These are phyloP conservation scores for Phoma herbarum DNA, from an alignment of 2,329 filamentous ascomycete species.

Conservation along the genomic window DNA sequence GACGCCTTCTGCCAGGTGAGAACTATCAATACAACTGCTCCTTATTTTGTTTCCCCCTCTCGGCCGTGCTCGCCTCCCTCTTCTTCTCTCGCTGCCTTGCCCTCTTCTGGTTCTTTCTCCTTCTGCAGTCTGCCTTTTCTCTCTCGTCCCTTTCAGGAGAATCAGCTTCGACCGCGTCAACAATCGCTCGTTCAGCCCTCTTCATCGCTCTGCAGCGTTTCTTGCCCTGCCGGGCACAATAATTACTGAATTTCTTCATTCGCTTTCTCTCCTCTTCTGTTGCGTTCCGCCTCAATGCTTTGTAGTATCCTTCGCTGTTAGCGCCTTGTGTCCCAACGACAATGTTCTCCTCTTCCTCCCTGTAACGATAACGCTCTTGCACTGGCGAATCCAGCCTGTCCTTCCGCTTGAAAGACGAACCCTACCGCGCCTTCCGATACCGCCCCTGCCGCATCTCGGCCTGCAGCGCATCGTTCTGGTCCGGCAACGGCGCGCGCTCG, in stretches of 20 bases:
- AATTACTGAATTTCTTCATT: background rate
- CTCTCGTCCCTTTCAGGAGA: background rate
- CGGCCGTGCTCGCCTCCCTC: background rate
- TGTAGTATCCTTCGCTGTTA: background rate
- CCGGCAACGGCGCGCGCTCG: conserved; percentile 74
- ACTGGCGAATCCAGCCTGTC: background rate
- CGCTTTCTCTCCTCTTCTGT: background rate
- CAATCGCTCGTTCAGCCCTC: background rate
- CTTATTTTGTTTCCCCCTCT: background rate
- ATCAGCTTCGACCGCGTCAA: background rate
- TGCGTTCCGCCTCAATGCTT: background rate
- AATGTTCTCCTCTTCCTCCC: background rate
- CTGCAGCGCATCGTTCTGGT: conserved; percentile 82
- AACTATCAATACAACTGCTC: background rate
- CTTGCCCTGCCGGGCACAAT: background rate
- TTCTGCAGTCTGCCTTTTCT: too few species aligned
- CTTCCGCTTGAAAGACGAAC: background rate
- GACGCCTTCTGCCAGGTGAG: too few species aligned
- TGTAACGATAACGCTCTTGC: background rate
- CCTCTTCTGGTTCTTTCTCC: background rate
- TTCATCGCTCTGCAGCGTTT: background rate
- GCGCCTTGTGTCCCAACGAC: too few species aligned
- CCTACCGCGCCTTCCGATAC: conserved; percentile 51
- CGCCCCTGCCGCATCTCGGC: conserved; percentile 73
- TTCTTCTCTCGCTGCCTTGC: background rate